phyloP scores from a whole-genome alignment of 208 protist species.

The Leptomonas seymouri region DNA sequence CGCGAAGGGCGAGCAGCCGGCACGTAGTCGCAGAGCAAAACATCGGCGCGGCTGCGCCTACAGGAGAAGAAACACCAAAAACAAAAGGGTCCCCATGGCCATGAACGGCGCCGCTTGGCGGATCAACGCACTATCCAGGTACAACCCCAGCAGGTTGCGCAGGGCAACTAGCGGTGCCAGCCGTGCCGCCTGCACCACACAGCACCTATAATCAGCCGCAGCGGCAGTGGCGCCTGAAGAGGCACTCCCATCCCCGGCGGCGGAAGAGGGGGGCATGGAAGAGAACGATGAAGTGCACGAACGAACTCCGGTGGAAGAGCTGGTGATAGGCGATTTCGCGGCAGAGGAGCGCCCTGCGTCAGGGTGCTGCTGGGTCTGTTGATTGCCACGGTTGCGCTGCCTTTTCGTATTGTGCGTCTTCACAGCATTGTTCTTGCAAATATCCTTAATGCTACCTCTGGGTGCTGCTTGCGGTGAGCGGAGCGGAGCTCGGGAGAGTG shows the following conservation, averaged over 20 bases:
- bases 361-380: neutral
- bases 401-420: neutral
- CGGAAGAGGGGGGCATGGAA: neutral
- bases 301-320: neutral
- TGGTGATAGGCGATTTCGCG: neutral
- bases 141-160: neutral
- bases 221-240: neutral
- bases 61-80: slow-evolving; percentile 27
- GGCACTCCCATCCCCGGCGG: neutral
- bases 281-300: neutral
- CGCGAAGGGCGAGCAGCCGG: no score
- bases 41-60: neutral
- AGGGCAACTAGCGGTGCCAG: slow-evolving; percentile 1
- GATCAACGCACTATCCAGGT: slow-evolving; percentile 20
- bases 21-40: neutral
- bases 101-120: slow-evolving; percentile 30
- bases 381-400: slow-evolving; percentile 3
- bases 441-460: neutral
- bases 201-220: neutral
- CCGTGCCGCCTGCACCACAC: neutral
- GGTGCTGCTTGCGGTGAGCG: neutral
- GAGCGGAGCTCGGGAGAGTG: neutral
- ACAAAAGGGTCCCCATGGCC: slow-evolving; percentile 15
- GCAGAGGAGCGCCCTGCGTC: neutral
- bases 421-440: neutral